Evolutionary conservation across 148 eudicot species (phyloP).

Genomic region (Spergularia bocconei): DNA sequence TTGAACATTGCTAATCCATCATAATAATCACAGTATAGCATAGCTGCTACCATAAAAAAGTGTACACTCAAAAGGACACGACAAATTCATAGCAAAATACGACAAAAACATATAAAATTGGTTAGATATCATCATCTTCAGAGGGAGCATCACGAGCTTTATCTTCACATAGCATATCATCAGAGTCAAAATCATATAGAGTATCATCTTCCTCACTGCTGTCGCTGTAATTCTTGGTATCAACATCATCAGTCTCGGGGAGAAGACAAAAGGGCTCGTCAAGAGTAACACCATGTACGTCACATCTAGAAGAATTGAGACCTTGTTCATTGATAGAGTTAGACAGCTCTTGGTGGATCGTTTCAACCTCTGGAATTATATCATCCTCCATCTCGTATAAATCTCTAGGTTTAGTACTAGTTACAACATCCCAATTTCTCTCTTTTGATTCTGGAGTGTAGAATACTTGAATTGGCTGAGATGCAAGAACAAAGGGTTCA

Average conservation of each 20-base stretch:
- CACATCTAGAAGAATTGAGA: not conserved
- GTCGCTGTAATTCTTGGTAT: not conserved
- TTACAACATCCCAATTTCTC: not conserved
- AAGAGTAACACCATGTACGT: not conserved
- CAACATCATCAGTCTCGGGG: not conserved
- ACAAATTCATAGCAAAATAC: too few species aligned
- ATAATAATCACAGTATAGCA: too few species aligned
- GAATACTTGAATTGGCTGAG: not conserved
- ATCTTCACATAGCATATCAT: too few species aligned
- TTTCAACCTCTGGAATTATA: not conserved
- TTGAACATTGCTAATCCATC: too few species aligned
- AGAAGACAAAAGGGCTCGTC: not conserved
- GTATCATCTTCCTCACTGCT: conserved; percentile 3
- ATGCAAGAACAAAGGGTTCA: not conserved
- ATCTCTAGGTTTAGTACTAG: not conserved
- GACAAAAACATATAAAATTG: not conserved
- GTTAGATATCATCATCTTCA: not conserved
- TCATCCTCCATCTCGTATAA: conserved; percentile 1
- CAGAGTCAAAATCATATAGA: not conserved
- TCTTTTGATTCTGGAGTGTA: not conserved
- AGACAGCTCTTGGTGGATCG: not conserved
- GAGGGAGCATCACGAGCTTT: not conserved
- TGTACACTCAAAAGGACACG: too few species aligned
- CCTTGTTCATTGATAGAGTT: not conserved
- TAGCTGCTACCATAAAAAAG: too few species aligned